Evolutionary conservation across 1,284 basidiomycete species (phyloP).

Genomic region (Trichosporon inkin): DNA sequence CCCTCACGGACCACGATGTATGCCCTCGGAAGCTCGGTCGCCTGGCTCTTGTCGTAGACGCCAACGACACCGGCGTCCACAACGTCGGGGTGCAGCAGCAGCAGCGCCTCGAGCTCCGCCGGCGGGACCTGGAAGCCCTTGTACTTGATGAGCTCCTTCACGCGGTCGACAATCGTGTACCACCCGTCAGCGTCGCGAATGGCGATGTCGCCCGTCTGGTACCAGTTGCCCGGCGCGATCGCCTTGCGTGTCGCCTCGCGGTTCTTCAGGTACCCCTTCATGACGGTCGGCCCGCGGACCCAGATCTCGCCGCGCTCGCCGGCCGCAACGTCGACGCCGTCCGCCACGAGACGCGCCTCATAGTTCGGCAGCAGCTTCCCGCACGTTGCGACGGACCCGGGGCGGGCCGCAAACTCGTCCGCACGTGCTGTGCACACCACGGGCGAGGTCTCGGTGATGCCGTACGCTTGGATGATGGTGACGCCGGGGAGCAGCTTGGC

Average conservation of each 20-base stretch:
- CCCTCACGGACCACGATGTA: constrained; percentile 14
- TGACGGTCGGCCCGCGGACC: constrained; percentile 69
- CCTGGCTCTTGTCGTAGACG: constrained; percentile 59
- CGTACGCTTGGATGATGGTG: constrained; percentile 48
- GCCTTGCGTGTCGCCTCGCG: constrained; percentile 60
- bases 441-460: constrained; percentile 53
- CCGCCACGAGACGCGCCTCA: constrained; percentile 64
- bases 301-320: constrained; percentile 72
- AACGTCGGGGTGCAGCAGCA: constrained; percentile 66
- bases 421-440: constrained; percentile 33
- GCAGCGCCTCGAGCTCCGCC: constrained; percentile 70
- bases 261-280: constrained; percentile 70
- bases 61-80: constrained; percentile 69
- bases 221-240: constrained; percentile 61
- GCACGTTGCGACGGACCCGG: constrained; percentile 60
- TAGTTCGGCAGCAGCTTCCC: constrained; percentile 73
- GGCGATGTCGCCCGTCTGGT: constrained; percentile 77
- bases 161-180: constrained; percentile 51
- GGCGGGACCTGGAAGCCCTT: constrained; percentile 63
- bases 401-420: constrained; percentile 23
- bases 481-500: constrained; percentile 24
- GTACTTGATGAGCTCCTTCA: constrained; percentile 81
- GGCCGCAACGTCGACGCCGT: constrained; percentile 51
- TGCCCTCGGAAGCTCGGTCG: constrained; percentile 67
- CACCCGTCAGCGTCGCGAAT: constrained; percentile 60